Percentiles rank a stretch among this genome's conserved stretches.
phyloP scores from a whole-genome alignment of 805 yeast genomes.

The Monosporozyma solicola region DNA sequence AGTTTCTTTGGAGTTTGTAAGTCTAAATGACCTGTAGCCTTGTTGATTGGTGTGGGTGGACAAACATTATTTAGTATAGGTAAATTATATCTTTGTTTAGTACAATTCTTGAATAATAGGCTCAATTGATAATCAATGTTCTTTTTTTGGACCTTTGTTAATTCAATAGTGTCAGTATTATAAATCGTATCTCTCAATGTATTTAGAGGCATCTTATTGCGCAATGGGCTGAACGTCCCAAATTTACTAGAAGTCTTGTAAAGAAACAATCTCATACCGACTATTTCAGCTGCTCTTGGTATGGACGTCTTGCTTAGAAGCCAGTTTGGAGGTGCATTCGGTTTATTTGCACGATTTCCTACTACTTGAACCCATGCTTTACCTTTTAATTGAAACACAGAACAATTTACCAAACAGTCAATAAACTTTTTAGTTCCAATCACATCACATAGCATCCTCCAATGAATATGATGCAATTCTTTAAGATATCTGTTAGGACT shows the following conservation, averaged over 20 bases:
- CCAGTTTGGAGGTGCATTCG: conserved; percentile 14
- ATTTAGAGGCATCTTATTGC: conserved; percentile 8
- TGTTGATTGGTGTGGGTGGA: conserved; percentile 7
- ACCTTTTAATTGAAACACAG: conserved; percentile 23
- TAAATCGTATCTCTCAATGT: conserved; percentile 3
- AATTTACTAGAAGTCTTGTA: conserved; percentile 3
- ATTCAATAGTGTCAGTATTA: conserved; percentile 21
- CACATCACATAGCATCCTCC: conserved; percentile 34
- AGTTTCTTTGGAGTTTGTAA: conserved; percentile 24
- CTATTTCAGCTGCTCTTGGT: background rate
- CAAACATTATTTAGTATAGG: conserved; percentile 33
- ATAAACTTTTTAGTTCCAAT: conserved; percentile 37
- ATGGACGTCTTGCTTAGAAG: background rate
- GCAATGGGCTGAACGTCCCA: conserved; percentile 6
- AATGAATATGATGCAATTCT: conserved; percentile 34
- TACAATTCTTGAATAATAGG: conserved; percentile 30
- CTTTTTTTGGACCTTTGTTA: conserved; percentile 13
- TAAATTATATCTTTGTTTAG: conserved; percentile 24
- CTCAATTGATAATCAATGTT: conserved; percentile 3
- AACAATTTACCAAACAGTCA: conserved; percentile 31
- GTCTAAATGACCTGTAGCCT: conserved; percentile 23
- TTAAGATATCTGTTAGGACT: conserved; percentile 33
- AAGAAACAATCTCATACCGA: background rate
- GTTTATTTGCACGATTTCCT: conserved; percentile 16
- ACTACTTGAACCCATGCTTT: conserved; percentile 12